Conservation (phyloP, 2,329 filamentous ascomycete genomes). For the Colletotrichum zoysiae region DNA sequence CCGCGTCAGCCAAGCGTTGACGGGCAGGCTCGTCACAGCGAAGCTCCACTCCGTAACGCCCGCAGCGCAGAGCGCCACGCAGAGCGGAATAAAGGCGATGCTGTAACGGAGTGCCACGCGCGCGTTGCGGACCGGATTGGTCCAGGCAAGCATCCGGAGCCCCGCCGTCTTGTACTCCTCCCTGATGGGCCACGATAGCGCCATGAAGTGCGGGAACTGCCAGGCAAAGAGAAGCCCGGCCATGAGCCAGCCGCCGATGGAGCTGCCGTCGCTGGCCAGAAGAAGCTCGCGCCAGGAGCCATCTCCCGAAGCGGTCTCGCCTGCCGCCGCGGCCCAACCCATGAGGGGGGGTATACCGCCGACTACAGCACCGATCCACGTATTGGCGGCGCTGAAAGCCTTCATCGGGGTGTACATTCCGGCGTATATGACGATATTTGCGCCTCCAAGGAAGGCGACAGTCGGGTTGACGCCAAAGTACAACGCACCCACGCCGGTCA, state of each 20-base stretch:
- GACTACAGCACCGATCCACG: slow-evolving; percentile 93
- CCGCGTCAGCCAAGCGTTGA: slow-evolving; percentile 87
- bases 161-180: slow-evolving; percentile 85
- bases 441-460: slow-evolving; percentile 83
- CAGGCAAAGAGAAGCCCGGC: slow-evolving; percentile 89
- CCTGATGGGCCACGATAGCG: slow-evolving; percentile 87
- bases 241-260: slow-evolving; percentile 87
- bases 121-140: slow-evolving; percentile 85
- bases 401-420: slow-evolving; percentile 95
- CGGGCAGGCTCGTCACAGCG: slow-evolving; percentile 80
- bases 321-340: slow-evolving; percentile 97
- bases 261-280: slow-evolving; percentile 72
- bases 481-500: slow-evolving; percentile 77
- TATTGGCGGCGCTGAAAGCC: slow-evolving; percentile 86
- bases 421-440: slow-evolving; percentile 91
- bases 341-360: slow-evolving; percentile 95
- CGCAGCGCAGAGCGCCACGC: slow-evolving; percentile 80
- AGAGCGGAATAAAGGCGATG: slow-evolving; percentile 87
- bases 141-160: slow-evolving; percentile 83
- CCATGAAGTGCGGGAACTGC: slow-evolving; percentile 99
- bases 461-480: slow-evolving; percentile 96
- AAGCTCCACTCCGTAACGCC: slow-evolving; percentile 91
- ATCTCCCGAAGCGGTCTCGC: slow-evolving; percentile 82
- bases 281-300: slow-evolving; percentile 84
- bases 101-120: slow-evolving; percentile 92